phyloP scores from a whole-genome alignment of 2,329 filamentous ascomycete genomes.

The Tolypocladium tundrense region DNA sequence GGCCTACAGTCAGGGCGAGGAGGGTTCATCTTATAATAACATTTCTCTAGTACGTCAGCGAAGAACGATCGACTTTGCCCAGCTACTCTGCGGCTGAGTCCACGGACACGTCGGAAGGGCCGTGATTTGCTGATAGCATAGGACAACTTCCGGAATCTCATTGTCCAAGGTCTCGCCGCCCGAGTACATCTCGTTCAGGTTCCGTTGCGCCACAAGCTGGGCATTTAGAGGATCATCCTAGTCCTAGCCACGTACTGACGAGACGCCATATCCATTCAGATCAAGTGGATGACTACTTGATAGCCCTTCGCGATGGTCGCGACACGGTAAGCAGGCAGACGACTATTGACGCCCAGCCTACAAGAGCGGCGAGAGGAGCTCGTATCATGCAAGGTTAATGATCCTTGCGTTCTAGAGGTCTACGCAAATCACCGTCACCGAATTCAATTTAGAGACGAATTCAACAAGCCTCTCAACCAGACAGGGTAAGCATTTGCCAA shows the following conservation, averaged over 20 bases:
- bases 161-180: no score
- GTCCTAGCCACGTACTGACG: no score
- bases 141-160: background rate
- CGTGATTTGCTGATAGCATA: background rate
- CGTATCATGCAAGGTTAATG: background rate
- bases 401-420: background rate
- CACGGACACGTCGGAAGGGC: no score
- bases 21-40: background rate
- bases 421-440: no score
- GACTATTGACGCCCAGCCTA: background rate
- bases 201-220: background rate
- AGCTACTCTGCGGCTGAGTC: background rate
- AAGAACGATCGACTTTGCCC: background rate
- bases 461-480: no score
- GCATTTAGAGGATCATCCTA: background rate
- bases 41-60: background rate
- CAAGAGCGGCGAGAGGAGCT: background rate
- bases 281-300: no score
- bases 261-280: no score
- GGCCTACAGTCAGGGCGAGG: rapidly evolving
- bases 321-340: no score
- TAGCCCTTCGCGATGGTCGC: no score
- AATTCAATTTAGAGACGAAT: no score
- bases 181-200: background rate
- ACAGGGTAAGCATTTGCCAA: no score